Evolutionary conservation across 2,329 filamentous ascomycete genomes (phyloP).

Genomic region (Plectosphaerella cucumerina): DNA sequence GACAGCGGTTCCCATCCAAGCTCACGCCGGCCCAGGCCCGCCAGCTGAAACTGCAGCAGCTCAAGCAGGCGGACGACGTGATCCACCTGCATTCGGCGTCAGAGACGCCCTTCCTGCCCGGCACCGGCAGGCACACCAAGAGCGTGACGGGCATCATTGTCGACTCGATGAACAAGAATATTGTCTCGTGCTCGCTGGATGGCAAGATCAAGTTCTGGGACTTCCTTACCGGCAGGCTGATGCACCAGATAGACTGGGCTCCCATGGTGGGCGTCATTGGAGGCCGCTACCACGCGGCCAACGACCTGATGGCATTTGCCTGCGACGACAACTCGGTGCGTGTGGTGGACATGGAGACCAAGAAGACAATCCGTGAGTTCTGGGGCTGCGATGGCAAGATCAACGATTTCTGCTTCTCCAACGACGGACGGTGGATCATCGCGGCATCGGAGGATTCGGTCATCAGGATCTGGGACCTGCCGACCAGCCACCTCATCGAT

Average conservation of each 20-base stretch:
- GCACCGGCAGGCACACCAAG: conserved; percentile 71
- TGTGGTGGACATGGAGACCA: conserved; percentile 85
- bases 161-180: conserved; percentile 80
- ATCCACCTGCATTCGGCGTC: conserved; percentile 46
- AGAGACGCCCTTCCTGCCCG: conserved; percentile 37
- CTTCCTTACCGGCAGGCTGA: conserved; percentile 74
- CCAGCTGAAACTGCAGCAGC: conserved; percentile 64
- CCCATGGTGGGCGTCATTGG: conserved; percentile 71
- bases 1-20: conserved; percentile 80
- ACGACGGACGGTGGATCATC: conserved; percentile 89
- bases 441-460: conserved; percentile 78
- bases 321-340: conserved; percentile 88
- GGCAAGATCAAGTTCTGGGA: conserved; percentile 98
- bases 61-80: conserved; percentile 54
- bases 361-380: conserved; percentile 86
- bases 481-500: conserved; percentile 93
- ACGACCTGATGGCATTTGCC: conserved; percentile 80
- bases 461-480: conserved; percentile 88
- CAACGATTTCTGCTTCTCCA: conserved; percentile 84
- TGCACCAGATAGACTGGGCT: conserved; percentile 81
- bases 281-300: conserved; percentile 76
- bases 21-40: conserved; percentile 75
- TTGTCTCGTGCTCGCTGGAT: conserved; percentile 85
- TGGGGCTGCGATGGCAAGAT: conserved; percentile 73
- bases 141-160: conserved; percentile 82